Evolutionary conservation across 2,329 filamentous ascomycete species (phyloP), one percentile per base, ranked within the genome.

Genomic region (Chaetomium globosum): DNA sequence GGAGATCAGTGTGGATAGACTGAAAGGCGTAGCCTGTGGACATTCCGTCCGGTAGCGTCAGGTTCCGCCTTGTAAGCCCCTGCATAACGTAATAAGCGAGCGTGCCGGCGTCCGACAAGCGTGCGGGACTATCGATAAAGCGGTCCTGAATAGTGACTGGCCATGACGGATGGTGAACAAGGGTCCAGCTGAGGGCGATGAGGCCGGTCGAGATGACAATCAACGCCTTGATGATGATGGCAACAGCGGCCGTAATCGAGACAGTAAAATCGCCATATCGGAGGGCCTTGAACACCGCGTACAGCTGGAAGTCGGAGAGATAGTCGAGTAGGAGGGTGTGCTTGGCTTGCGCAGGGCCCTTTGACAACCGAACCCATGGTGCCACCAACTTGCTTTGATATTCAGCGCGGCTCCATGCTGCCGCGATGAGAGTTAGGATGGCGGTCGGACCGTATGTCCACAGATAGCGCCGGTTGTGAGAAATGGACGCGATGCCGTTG

Each of bases 191-290:
- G 10, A 60, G 58, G 13, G 28, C 10, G 46, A 60, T 60, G 30
- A 60, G 28, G 19, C 58, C 58, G 5, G 46, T 60, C 28, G 58
- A 60, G 43, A 60, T 60, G 58, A 60, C 58, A 23, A 60, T 60
- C 12, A 60, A 31, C 1, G 39, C 58, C 21, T 60, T 60, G n/a
- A 60, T 60, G n/a, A 60, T 6, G 28, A 60, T 60, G 28, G 58
- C 58, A 31, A 60, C 30, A 21, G 46, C 26, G 1, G 58, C 16
- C n/a, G 58, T 39, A 30, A 52, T 26, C 3, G 58, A 60, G 19
- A 60, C 58, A 16, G 48, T 10, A 19, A 60, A 60, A 23, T 60
- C 58, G n/a, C 58, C n/a, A 30, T 52, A 39, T 21, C 48, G 46
- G 4, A 52, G 46, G 10, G 58, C 46, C 28, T 52, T 60, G 30